phyloP scores from a whole-genome alignment of 768 basidiomycete species.

The Termitomyces sp. region DNA sequence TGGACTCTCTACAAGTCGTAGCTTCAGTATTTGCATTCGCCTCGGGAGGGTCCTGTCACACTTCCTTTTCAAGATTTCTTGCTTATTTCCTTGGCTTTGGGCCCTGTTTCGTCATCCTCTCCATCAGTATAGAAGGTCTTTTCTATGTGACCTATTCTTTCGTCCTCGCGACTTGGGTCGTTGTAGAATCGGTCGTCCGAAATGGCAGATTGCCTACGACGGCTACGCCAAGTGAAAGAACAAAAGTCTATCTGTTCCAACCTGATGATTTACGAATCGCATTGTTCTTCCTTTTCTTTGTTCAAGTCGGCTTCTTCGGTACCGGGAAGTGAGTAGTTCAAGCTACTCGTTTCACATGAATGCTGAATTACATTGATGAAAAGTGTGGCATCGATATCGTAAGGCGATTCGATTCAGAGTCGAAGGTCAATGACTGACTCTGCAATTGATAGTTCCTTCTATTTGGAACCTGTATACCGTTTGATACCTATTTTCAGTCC shows the following conservation, averaged over 20 bases:
- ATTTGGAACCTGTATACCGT: constrained; percentile 83
- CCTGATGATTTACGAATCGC: constrained; percentile 68
- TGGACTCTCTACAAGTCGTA: constrained; percentile 26
- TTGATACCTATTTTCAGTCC: constrained; percentile 83
- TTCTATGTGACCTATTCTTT: constrained; percentile 70
- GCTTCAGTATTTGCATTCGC: constrained; percentile 50
- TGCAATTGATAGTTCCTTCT: constrained; percentile 54
- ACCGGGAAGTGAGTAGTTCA: constrained; percentile 65
- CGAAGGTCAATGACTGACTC: background rate
- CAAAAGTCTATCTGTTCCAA: constrained; percentile 37
- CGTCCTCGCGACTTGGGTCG: constrained; percentile 63
- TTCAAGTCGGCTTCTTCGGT: constrained; percentile 84
- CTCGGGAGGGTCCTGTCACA: constrained; percentile 26
- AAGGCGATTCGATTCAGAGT: constrained; percentile 19
- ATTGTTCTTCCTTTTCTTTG: constrained; percentile 80
- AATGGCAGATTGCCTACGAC: constrained; percentile 4
- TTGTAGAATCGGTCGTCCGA: constrained; percentile 42
- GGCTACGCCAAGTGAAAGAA: constrained; percentile 2
- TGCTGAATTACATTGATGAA: background rate
- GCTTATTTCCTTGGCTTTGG: constrained; percentile 68
- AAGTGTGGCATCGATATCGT: constrained; percentile 84
- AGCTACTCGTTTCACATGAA: background rate
- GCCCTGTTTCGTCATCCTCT: constrained; percentile 72
- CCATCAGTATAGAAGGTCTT: constrained; percentile 76
- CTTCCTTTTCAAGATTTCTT: constrained; percentile 45